These are phyloP conservation scores for Paecilomyces fulvus DNA, from an alignment of 2,329 filamentous ascomycete genomes.

Conservation along the genomic window DNA sequence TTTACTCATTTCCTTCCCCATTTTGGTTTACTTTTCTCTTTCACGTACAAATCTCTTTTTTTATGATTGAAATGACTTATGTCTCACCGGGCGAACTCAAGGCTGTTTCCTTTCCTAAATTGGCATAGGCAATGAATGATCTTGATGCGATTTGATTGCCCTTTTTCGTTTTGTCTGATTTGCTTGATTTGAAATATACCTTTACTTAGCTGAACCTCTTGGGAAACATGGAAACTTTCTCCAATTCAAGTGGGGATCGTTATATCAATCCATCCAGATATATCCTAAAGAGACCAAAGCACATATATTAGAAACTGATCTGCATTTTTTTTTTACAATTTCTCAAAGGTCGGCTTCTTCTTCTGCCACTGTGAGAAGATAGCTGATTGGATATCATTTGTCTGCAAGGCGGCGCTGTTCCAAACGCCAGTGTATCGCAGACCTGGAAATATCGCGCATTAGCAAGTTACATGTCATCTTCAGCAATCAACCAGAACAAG, in stretches of 20 bases:
- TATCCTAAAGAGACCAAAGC: no score
- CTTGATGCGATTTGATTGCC: background rate
- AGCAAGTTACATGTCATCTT: background rate
- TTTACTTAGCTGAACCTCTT: background rate
- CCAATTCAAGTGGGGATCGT: no score
- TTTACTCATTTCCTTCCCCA: background rate
- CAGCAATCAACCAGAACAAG: background rate
- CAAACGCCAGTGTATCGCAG: slow-evolving; percentile 78
- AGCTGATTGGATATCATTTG: slow-evolving; percentile 64
- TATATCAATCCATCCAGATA: no score
- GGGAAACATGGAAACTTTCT: no score
- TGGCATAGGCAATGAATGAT: background rate
- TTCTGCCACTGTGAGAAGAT: slow-evolving; percentile 70
- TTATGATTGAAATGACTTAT: background rate
- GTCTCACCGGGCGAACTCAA: background rate
- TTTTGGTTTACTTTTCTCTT: background rate
- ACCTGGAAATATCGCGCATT: slow-evolving; percentile 34
- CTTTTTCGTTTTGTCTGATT: background rate
- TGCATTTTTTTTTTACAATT: slow-evolving; percentile 48
- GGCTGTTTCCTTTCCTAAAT: background rate
- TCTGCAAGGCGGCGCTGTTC: slow-evolving; percentile 79
- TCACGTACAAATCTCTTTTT: background rate
- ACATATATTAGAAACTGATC: background rate
- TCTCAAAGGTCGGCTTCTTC: slow-evolving; percentile 73
- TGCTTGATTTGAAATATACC: background rate